phyloP scores from a whole-genome alignment of 1,284 basidiomycete species.

The Cerrena zonata region DNA sequence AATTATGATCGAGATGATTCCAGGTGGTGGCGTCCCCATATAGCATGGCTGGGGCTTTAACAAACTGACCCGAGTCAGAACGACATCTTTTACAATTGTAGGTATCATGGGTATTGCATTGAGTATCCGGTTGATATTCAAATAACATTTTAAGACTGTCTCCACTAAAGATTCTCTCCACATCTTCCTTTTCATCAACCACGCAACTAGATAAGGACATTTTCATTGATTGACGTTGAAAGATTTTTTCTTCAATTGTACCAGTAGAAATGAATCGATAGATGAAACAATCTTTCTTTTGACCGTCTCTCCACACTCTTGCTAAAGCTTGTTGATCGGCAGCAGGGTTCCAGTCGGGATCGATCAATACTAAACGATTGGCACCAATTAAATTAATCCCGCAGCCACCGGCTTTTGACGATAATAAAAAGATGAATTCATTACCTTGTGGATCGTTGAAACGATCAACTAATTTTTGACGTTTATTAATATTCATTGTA shows the following conservation, averaged over 20 bases:
- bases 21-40: conserved; percentile 98
- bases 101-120: conserved; percentile 93
- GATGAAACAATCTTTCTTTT: conserved; percentile 99
- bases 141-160: conserved; percentile 90
- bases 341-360: conserved; percentile 98
- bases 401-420: conserved; percentile 95
- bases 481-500: conserved; percentile 88
- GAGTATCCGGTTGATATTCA: conserved; percentile 82
- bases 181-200: conserved; percentile 94
- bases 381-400: conserved; percentile 98
- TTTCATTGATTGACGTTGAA: conserved; percentile 92
- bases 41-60: conserved; percentile 80
- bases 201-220: conserved; percentile 95
- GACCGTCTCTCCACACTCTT: conserved; percentile 98
- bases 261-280: conserved; percentile 98
- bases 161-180: conserved; percentile 90
- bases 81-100: conserved; percentile 98
- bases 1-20: conserved; percentile 38
- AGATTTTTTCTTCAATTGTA: conserved; percentile 98
- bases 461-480: conserved; percentile 94
- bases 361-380: conserved; percentile 91
- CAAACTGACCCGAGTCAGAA: conserved; percentile 77
- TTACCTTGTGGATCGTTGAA: conserved; percentile 96
- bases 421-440: conserved; percentile 93
- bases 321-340: conserved; percentile 98